Evolutionary conservation across 441 rosid genomes (phyloP).

Genomic region (Populus trichocarpa): DNA sequence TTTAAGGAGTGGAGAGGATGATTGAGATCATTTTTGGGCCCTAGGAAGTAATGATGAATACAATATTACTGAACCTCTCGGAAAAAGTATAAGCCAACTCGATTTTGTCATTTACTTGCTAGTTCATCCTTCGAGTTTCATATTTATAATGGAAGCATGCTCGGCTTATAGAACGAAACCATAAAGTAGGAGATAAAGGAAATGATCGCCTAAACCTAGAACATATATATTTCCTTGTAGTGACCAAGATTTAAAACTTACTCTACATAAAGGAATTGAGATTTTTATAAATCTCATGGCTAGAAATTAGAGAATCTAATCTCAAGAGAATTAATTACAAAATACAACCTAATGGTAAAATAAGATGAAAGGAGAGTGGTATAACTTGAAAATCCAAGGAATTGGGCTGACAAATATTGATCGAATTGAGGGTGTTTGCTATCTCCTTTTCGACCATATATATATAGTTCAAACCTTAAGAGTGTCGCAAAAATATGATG

Average conservation of each 20-base stretch:
- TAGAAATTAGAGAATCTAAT: neutral
- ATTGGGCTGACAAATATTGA: neutral
- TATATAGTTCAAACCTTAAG: neutral
- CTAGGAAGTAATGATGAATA: conserved; percentile 12
- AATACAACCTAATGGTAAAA: too few relatives aligned
- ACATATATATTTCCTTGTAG: too few relatives aligned
- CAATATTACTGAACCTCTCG: conserved; percentile 8
- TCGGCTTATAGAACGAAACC: neutral
- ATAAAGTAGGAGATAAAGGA: too few relatives aligned
- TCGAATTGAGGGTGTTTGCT: neutral
- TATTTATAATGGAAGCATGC: conserved; percentile 11
- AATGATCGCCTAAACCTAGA: too few relatives aligned
- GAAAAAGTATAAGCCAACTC: neutral
- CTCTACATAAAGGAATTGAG: neutral
- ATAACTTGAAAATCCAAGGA: neutral
- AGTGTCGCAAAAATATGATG: neutral
- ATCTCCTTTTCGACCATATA: neutral
- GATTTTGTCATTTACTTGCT: conserved; percentile 22
- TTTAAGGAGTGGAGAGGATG: conserved; percentile 10
- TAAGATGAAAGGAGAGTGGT: neutral
- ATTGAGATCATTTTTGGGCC: conserved; percentile 16
- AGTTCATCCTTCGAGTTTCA: conserved; percentile 12
- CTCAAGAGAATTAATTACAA: neutral
- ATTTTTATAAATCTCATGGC: neutral
- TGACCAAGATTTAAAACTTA: neutral